phyloP scores from a whole-genome alignment of 169 alveolate genomes.

The Plasmodium relictum region DNA sequence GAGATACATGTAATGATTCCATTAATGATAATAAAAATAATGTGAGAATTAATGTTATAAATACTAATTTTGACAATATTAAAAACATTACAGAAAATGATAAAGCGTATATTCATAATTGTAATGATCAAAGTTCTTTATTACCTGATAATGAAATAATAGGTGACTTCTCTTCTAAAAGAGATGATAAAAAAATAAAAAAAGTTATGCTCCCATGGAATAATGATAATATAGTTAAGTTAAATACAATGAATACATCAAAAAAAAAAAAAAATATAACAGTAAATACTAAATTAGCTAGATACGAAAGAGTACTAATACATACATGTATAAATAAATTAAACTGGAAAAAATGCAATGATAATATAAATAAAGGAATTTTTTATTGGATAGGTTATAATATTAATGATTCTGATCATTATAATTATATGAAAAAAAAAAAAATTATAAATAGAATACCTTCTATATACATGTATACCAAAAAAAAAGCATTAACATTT shows the following conservation, averaged over 20 bases:
- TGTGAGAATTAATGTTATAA: neutral
- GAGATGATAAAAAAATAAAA: neutral
- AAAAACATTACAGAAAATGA: neutral
- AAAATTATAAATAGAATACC: constrained; percentile 77
- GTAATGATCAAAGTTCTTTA: neutral
- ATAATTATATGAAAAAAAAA: constrained; percentile 77
- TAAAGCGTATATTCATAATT: neutral
- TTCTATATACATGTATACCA: constrained; percentile 74
- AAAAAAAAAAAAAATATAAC: constrained; percentile 32
- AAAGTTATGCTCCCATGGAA: constrained; percentile 56
- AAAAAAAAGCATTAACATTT: constrained; percentile 74
- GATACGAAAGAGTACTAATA: constrained; percentile 74
- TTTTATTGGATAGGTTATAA: constrained; percentile 77
- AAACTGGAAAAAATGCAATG: constrained; percentile 74
- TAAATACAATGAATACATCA: constrained; percentile 4
- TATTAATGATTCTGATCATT: constrained; percentile 74
- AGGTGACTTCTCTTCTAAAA: neutral
- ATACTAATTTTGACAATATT: too few species aligned
- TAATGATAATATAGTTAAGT: constrained; percentile 55
- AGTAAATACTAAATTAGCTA: constrained; percentile 69
- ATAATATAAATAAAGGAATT: constrained; percentile 50
- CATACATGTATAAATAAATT: constrained; percentile 70
- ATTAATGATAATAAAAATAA: neutral
- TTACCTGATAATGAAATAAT: neutral
- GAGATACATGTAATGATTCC: too few species aligned